Evolutionary conservation across 352 stramenopile species (phyloP).

Genomic region (Phytophthora pistaciae): DNA sequence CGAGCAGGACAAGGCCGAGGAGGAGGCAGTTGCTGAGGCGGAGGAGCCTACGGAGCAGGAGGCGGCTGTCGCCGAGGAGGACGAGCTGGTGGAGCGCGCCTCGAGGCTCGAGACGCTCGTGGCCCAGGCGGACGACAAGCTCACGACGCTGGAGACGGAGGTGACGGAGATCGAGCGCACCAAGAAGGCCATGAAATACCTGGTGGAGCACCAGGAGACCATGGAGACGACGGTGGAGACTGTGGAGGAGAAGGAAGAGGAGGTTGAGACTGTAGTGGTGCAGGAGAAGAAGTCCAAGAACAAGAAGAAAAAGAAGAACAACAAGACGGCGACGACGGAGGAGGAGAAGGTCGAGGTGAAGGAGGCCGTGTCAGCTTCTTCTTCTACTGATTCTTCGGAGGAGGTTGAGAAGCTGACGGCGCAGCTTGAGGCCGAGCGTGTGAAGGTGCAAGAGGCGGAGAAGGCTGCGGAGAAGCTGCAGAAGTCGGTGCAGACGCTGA

Average conservation of each 20-base stretch:
- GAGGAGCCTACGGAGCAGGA: constrained; percentile 24
- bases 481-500: constrained; percentile 23
- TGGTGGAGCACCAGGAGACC: constrained; percentile 32
- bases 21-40: constrained; percentile 14
- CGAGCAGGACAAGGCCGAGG: constrained; percentile 12
- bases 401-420: constrained; percentile 19
- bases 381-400: background rate
- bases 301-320: constrained; percentile 11
- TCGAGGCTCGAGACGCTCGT: constrained; percentile 19
- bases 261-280: constrained; percentile 1
- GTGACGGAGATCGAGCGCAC: constrained; percentile 49
- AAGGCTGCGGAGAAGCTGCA: constrained; percentile 27
- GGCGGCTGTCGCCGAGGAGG: constrained; percentile 11
- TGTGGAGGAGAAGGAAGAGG: constrained; percentile 39
- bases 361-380: background rate
- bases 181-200: constrained; percentile 41
- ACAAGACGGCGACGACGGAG: constrained; percentile 11
- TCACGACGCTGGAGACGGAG: constrained; percentile 45
- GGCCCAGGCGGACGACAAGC: constrained; percentile 34
- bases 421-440: constrained; percentile 29
- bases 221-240: constrained; percentile 21
- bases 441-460: constrained; percentile 24
- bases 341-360: constrained; percentile 11
- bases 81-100: constrained; percentile 29
- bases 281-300: constrained; percentile 30